Base-by-base conservation (phyloP, 495 filamentous ascomycete genomes). In the Penicillium fimorum region DNA sequence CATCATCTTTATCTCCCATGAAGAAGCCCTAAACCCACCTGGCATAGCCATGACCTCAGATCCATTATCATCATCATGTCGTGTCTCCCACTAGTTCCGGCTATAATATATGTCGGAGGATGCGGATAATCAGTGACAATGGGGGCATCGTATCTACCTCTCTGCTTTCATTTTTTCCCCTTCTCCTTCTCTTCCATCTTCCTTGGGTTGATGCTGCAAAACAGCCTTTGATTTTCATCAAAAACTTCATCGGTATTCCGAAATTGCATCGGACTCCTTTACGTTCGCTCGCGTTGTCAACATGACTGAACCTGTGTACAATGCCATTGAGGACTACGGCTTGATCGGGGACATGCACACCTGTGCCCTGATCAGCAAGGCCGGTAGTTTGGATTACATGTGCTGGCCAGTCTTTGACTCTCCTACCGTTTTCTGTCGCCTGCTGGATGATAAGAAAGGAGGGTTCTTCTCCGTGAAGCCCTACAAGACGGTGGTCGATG, bases 341-440 rank as follows among this genome's bases (percentile, higher is more conserved):
- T 73, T 90, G 57, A 87, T 89, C 64, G 87, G 87, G 13, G 88
- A 89, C 63, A 88, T 89, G 86, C 78, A 83, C 61, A 89, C 87
- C n/a, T 87, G 84, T 71, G 86, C 87, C 22, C 72, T 90, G 27
- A 79, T 88, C 32, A 85, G 84, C 65, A 85, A 87, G 63, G 83
- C 84, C 57, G 87, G 87, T 13, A 86, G 84, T 59, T 64, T 89
- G 60, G 87, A 89, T 68, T 89, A 82, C 61, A 87, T 90, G 85
- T 90, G 87, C 65, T 90, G 87, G 85, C 84, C 84, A 6, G 82
- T 85, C 50, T 87, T 87, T 53, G 84, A 87, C 67, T 87, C 84
- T 2, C 84, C 85, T 1, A 79, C 82, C 0, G 70, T 87, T 52
- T 88, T 87, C 67, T 86, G 84, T 64, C 79, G 85, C 49, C 73